Percentiles rank a stretch among this genome's conserved stretches.
Conservation (phyloP, 768 basidiomycete species). For the Pleurotus ostreatus region DNA sequence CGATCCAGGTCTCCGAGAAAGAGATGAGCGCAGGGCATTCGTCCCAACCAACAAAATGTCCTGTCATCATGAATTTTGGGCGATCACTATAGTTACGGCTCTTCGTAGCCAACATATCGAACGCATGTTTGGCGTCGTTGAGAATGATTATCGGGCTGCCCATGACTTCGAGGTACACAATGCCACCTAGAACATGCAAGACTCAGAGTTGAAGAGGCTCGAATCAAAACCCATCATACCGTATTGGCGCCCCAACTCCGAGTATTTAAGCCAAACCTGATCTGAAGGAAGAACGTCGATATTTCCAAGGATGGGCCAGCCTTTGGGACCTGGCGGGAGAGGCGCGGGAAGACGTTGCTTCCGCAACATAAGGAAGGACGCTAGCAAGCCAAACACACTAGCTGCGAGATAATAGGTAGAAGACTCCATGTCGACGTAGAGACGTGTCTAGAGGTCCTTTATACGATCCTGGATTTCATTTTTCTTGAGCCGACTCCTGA, state of each 20-base stretch:
- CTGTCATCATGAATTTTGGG: not conserved
- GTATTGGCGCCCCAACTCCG: not conserved
- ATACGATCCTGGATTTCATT: no score
- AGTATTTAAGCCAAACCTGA: not conserved
- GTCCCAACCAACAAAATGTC: slow-evolving; percentile 16
- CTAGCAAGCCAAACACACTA: not conserved
- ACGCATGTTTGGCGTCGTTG: not conserved
- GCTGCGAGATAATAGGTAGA: not conserved
- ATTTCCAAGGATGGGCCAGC: not conserved
- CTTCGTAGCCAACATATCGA: not conserved
- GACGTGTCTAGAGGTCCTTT: no score
- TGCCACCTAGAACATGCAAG: not conserved
- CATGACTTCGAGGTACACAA: not conserved
- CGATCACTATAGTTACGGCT: not conserved
- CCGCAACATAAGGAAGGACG: not conserved
- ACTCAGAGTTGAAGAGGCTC: not conserved
- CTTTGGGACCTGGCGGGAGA: not conserved
- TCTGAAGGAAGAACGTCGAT: not conserved
- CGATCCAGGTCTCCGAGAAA: slow-evolving; percentile 11
- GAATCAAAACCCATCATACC: not conserved
- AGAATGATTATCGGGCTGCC: not conserved
- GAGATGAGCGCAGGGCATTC: slow-evolving; percentile 14
- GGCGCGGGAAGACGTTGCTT: not conserved
- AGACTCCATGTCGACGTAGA: no score
- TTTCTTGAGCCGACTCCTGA: no score